These are phyloP conservation scores for Leishmania tarentolae DNA, from an alignment of 208 protist genomes.

Conservation along the genomic window DNA sequence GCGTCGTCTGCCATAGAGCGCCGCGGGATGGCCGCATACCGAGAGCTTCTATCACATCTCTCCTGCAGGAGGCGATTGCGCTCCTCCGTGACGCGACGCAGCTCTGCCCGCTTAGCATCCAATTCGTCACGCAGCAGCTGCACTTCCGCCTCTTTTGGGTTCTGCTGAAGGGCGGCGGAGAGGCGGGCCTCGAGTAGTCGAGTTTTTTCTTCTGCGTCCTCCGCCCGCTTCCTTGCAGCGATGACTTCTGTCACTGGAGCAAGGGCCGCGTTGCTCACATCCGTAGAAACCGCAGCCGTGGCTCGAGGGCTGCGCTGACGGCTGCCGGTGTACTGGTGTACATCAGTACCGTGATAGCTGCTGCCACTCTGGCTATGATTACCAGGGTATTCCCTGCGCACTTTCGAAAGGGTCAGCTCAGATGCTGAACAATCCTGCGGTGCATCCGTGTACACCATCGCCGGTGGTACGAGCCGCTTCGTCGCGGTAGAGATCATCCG, in stretches of 20 bases:
- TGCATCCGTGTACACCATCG: background rate
- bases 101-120: conserved; percentile 22
- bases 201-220: conserved; percentile 25
- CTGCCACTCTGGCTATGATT: background rate
- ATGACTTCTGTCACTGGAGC: background rate
- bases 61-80: conserved; percentile 31
- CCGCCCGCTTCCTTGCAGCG: background rate
- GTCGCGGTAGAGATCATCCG: background rate
- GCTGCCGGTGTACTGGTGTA: background rate
- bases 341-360: background rate
- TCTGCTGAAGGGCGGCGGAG: conserved; percentile 31
- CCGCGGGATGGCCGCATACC: conserved; percentile 1
- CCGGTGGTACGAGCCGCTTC: background rate
- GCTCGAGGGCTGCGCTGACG: background rate
- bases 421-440: background rate
- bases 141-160: conserved; percentile 39
- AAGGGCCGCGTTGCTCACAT: background rate
- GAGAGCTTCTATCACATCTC: conserved; percentile 10
- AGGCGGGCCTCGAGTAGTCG: conserved; percentile 36
- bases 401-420: background rate
- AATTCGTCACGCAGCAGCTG: conserved; percentile 50
- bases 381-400: background rate
- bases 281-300: background rate
- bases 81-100: conserved; percentile 35
- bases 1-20: background rate